phyloP scores from a whole-genome alignment of 106 monocot species.

The Acorus gramineus region DNA sequence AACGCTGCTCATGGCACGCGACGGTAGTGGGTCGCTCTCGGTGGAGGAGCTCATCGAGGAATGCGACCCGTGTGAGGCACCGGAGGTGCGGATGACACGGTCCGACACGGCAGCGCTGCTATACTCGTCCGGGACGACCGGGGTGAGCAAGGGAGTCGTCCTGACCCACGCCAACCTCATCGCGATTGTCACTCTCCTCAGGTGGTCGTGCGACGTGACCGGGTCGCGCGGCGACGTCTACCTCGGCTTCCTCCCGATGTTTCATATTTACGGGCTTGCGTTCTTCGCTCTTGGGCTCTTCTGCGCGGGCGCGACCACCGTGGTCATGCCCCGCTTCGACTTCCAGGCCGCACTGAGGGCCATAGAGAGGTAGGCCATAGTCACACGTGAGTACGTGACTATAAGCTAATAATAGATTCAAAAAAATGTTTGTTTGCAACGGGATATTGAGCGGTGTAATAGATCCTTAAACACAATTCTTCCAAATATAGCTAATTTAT shows the following conservation, averaged over 20 bases:
- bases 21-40: not conserved
- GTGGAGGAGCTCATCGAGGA: constrained; percentile 10
- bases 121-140: constrained; percentile 68
- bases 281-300: constrained; percentile 15
- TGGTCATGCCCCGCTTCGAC: constrained; percentile 27
- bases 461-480: too few relatives aligned
- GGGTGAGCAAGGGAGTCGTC: constrained; percentile 43
- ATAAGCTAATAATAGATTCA: too few relatives aligned
- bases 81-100: not conserved
- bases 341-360: constrained; percentile 7
- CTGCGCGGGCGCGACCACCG: constrained; percentile 16
- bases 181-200: not conserved
- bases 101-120: constrained; percentile 35
- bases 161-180: constrained; percentile 48
- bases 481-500: too few relatives aligned
- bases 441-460: too few relatives aligned
- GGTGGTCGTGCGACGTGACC: constrained; percentile 5
- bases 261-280: constrained; percentile 31
- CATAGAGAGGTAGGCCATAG: not conserved
- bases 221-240: not conserved
- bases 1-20: constrained; percentile 18
- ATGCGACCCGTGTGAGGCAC: constrained; percentile 1
- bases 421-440: too few relatives aligned
- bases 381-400: too few relatives aligned
- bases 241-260: constrained; percentile 34